Evolutionary conservation across 73 alveolate genomes (phyloP), one percentile per base, ranked within the genome.

Genomic region (Paramecium biaurelia): DNA sequence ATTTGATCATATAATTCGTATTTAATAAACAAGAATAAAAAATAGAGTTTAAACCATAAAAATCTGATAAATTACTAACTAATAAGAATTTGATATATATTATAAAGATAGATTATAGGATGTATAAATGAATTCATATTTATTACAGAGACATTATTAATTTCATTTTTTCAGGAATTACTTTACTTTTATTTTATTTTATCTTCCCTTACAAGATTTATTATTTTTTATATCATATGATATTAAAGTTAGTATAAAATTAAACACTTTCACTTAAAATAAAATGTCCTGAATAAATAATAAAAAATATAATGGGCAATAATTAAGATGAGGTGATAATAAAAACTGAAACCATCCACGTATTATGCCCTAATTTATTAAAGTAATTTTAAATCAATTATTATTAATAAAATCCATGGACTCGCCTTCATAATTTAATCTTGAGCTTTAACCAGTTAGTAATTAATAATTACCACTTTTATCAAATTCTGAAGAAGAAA

Each of bases 341-440:
- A 53, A n/a, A 45, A 18, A 53, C 1, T 18, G 68, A 53, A n/a
- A 53, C 20, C 5, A 53, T 53, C 18, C 18, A 53, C 68, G 68
- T 18, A 53, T 53, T 53, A 53, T 53, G 68, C n/a, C 32, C 3
- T 15, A 4, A 14, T 38, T 38, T 53, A 53, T 53, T 53, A 53
- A 53, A 53, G 34, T 53, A 53, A 18, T 53, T 53, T 53, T 18
- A 53, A 53, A 18, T 53, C 28, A 53, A 18, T 53, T n/a, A 53
- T n/a, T 53, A 53, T 53, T 53, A 53, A 53, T 53, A 53, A 53
- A 63, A 5, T 63, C 84, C 84, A 63, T 63, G 84, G 84, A 63
- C 45, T 63, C 26, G 8, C 49, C 41, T 63, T 63, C 84, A 2
- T 63, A 63, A 63, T 63, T 63, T 20, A 63, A 63, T 32, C 84